phyloP scores from a whole-genome alignment of 164 flowering plant species.

The Nymphaea thermarum region DNA sequence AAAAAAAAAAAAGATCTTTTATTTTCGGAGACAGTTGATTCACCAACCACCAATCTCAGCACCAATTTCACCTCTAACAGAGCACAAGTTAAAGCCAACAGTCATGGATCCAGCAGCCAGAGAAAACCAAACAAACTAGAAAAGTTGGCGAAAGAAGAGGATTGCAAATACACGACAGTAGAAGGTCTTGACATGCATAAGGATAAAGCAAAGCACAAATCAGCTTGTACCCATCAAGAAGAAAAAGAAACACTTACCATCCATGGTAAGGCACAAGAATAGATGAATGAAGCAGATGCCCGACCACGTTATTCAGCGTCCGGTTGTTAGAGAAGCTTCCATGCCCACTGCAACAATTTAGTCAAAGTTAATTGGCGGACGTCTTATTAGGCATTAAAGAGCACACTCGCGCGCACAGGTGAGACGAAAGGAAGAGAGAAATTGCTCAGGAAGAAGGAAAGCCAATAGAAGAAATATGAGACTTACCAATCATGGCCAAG shows the following conservation, averaged over 20 bases:
- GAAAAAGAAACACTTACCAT: constrained; percentile 21
- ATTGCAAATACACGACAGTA: not conserved
- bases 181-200: too few species aligned
- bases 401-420: not conserved
- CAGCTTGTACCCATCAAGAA: too few species aligned
- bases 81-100: too few species aligned
- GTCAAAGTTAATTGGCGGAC: not conserved
- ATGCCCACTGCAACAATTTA: constrained; percentile 30
- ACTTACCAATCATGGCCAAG: constrained; percentile 80
- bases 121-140: not conserved
- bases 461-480: not conserved
- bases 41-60: too few species aligned
- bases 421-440: too few species aligned
- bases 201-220: too few species aligned
- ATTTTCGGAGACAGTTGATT: too few species aligned
- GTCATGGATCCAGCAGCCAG: not conserved
- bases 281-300: constrained; percentile 45
- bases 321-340: constrained; percentile 42
- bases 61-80: too few species aligned
- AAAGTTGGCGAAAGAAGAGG: not conserved
- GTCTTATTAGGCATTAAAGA: not conserved
- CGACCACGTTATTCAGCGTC: constrained; percentile 35
- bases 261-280: constrained; percentile 63
- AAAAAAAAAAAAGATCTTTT: too few species aligned
- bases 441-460: not conserved